These are phyloP conservation scores for Fennellomyces sp. DNA, from an alignment of 371 early-diverging fungal species.

Conservation along the genomic window DNA sequence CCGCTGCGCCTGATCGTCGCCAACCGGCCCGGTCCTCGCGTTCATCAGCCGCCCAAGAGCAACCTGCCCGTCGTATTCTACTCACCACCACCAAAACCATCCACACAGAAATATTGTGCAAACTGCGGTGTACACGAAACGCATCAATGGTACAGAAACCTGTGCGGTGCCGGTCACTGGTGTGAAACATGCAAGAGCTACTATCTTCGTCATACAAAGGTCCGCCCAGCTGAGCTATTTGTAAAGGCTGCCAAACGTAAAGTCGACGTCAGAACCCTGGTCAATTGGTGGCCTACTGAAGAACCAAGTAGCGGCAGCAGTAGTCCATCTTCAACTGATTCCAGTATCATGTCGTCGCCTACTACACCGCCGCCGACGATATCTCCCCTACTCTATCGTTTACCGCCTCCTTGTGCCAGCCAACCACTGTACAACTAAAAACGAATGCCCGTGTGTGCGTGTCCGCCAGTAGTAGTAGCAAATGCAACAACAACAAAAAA, in stretches of 20 bases:
- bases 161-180: slow-evolving; percentile 47
- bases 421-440: slow-evolving; percentile 2
- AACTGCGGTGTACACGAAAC: slow-evolving; percentile 48
- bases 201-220: slow-evolving; percentile 38
- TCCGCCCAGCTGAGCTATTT: slow-evolving; percentile 42
- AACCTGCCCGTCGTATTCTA: not conserved
- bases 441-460: not conserved
- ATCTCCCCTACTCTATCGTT: not conserved
- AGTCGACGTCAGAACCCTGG: slow-evolving; percentile 39
- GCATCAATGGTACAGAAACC: slow-evolving; percentile 52
- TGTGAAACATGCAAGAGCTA: slow-evolving; percentile 54
- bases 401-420: not conserved
- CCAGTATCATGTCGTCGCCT: slow-evolving; percentile 5
- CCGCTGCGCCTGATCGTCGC: slow-evolving; percentile 40
- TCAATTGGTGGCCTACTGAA: slow-evolving; percentile 20
- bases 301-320: not conserved
- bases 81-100: slow-evolving; percentile 2
- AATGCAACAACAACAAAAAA: no score
- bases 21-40: slow-evolving; percentile 10
- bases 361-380: slow-evolving; percentile 6
- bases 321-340: slow-evolving; percentile 2
- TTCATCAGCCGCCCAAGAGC: not conserved
- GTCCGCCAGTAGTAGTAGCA: not conserved
- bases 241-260: slow-evolving; percentile 50
- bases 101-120: slow-evolving; percentile 31